Evolutionary conservation across 257 asterid genomes (phyloP).

Genomic region (Nicotiana tomentosiformis): DNA sequence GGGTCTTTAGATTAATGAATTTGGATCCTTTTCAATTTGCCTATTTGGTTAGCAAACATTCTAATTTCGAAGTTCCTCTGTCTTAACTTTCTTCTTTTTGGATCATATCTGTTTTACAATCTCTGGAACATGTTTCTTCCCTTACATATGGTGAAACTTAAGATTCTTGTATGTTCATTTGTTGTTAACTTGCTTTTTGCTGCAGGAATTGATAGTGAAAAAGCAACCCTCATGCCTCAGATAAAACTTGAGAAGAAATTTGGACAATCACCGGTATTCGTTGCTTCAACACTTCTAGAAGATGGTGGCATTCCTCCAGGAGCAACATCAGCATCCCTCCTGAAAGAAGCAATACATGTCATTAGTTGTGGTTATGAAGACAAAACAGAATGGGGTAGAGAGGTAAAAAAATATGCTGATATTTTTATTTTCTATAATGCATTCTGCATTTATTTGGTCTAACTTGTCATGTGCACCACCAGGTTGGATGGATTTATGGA

Average conservation of each 20-base stretch:
- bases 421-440: neutral
- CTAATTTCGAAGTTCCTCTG: neutral
- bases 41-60: neutral
- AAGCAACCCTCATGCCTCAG: constrained; percentile 79
- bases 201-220: constrained; percentile 78
- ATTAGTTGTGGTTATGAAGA: constrained; percentile 96
- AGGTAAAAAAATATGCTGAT: constrained; percentile 37
- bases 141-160: neutral
- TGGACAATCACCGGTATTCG: constrained; percentile 90
- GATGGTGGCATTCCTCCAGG: constrained; percentile 86
- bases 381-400: constrained; percentile 98
- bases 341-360: constrained; percentile 97
- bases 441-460: constrained; percentile 9
- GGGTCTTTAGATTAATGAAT: neutral
- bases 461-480: constrained; percentile 9
- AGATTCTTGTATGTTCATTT: neutral
- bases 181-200: neutral
- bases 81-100: neutral
- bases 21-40: neutral
- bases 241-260: constrained; percentile 79
- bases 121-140: neutral
- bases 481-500: constrained; percentile 98
- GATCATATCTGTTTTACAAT: neutral
- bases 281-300: constrained; percentile 83
- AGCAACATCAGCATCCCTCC: constrained; percentile 85